Base-by-base conservation (phyloP, 2,329 filamentous ascomycete species). In the Hansfordia pulvinata region DNA sequence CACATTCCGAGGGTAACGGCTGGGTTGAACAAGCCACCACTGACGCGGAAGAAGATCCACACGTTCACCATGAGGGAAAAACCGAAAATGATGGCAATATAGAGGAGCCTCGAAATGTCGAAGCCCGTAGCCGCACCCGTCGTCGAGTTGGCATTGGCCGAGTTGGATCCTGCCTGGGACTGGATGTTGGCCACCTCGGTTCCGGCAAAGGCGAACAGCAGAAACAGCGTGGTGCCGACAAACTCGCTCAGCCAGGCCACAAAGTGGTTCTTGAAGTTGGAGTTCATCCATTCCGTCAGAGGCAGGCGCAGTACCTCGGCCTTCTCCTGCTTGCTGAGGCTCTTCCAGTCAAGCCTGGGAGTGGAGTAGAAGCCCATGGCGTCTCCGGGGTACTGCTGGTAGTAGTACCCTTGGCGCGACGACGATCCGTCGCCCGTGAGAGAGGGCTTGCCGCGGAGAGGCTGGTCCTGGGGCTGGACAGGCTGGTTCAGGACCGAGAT, bases 281-380 rank as follows among this genome's bases (percentile, higher is more conserved):
- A 58, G 38, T 60, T 53, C 58, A 62, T 61, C 58, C 56, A 61
- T 17, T 56, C 46, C 3, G 50, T 55, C 43, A 54, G 49, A 2
- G 58, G 58, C 13, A 62, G 42, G 19, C 58, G 50, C 43, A 61
- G 45, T 8, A 60, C 54, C 30, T 60, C 43, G 4, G 44, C 47
- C 39, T 52, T 54, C 36, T 62, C 54, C 28, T 56, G 42, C 2
- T 43, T 38, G 5, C 44, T 53, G 21, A 61, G 35, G 19, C 46
- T 41, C 15, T 50, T 47, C 49, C 56, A 58, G 28, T 58, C 46
- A 11, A 58, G n/a, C n/a, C n/a, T n/a, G n/a, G n/a, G n/a, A n/a
- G n/a, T n/a, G n/a, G n/a, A n/a, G n/a, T n/a, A n/a, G n/a, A n/a
- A n/a, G n/a, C n/a, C n/a, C n/a, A n/a, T n/a, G n/a, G n/a, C n/a